Conservation (phyloP, 1,284 basidiomycete genomes). For the Cryptococcus hybrid region DNA sequence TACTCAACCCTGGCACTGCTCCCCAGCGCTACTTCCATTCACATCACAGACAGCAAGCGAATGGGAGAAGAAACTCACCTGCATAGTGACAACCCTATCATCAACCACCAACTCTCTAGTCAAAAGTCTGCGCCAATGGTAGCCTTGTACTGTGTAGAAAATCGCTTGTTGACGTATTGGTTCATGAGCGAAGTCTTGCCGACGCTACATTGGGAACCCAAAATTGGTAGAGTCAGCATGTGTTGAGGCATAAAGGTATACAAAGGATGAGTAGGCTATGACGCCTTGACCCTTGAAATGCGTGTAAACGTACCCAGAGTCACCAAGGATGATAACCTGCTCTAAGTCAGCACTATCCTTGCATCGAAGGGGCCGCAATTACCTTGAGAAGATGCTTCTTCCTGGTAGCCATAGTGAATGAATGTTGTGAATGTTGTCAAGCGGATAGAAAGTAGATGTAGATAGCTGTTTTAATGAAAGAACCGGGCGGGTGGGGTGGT, state of each 20-base stretch:
- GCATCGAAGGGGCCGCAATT: conserved; percentile 15
- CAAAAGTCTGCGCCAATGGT: conserved; percentile 77
- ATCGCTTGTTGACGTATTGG: conserved; percentile 99
- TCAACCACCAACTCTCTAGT: conserved; percentile 99
- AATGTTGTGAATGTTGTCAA: background rate
- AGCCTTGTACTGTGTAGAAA: conserved; percentile 99
- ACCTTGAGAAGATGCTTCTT: conserved; percentile 92
- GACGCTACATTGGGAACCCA: conserved; percentile 61
- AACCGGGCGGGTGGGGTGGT: no score
- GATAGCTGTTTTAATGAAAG: background rate
- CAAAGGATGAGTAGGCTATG: background rate
- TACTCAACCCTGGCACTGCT: background rate
- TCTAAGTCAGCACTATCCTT: background rate
- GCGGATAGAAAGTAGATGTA: background rate
- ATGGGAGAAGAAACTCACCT: conserved; percentile 58
- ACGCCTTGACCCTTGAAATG: background rate
- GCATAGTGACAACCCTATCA: conserved; percentile 97
- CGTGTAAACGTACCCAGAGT: conserved; percentile 75
- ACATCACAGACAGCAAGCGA: background rate
- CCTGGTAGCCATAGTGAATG: conserved; percentile 54
- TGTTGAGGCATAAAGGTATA: background rate
- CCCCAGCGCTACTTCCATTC: background rate
- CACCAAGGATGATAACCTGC: conserved; percentile 96
- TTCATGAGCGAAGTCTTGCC: conserved; percentile 99
- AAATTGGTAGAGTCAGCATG: background rate